These are phyloP conservation scores for Neopestalotiopsis rosae DNA, from an alignment of 2,329 filamentous ascomycete species.

Conservation along the genomic window DNA sequence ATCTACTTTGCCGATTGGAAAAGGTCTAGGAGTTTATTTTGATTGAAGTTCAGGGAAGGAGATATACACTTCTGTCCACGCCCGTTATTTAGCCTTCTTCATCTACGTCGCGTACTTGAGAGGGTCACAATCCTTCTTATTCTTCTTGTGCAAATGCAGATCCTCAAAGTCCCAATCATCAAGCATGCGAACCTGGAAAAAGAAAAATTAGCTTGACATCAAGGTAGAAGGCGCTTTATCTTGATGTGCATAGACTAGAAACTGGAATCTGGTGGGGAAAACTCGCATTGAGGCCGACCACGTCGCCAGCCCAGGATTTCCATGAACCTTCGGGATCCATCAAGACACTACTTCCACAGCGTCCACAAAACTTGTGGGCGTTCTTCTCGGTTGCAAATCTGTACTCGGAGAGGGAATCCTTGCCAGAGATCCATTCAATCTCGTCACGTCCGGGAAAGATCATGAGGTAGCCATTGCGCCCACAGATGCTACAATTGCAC, in stretches of 20 bases:
- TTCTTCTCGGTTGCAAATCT: constrained; percentile 18
- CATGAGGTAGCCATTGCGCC: constrained; percentile 18
- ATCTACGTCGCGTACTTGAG: background rate
- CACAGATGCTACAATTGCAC: constrained; percentile 21
- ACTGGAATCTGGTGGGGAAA: background rate
- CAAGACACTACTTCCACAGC: constrained; percentile 20
- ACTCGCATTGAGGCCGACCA: constrained; percentile 22
- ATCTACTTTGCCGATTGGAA: too few relatives aligned
- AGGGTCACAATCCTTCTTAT: background rate
- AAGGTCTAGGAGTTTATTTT: too few relatives aligned
- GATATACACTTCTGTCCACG: too few relatives aligned
- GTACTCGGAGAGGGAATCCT: constrained; percentile 15
- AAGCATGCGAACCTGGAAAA: background rate
- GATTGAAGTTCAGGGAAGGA: too few relatives aligned
- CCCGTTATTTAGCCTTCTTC: too few relatives aligned
- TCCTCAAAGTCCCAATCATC: background rate
- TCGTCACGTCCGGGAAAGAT: constrained; percentile 17
- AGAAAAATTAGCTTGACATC: background rate
- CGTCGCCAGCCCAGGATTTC: constrained; percentile 19
- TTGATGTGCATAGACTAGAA: background rate
- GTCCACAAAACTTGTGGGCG: constrained; percentile 18
- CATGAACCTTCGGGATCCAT: constrained; percentile 18
- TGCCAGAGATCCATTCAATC: constrained; percentile 17
- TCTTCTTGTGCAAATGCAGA: background rate
- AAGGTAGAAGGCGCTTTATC: background rate